Evolutionary conservation across 306 rosid species (phyloP).

Genomic region (Crataegus laevigata): DNA sequence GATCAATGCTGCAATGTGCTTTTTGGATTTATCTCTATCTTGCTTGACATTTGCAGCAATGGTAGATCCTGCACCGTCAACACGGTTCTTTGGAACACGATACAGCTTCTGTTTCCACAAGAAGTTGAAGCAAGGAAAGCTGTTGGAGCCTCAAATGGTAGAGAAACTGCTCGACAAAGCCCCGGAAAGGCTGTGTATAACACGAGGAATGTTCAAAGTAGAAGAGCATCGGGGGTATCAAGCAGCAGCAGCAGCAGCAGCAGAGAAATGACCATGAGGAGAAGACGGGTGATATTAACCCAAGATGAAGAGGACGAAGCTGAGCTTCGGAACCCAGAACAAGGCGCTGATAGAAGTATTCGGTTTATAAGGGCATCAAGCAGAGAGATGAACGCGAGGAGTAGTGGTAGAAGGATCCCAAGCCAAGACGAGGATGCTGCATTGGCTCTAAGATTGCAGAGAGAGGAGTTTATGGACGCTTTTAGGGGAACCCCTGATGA

Average conservation of each 20-base stretch:
- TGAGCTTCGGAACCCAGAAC: conserved; percentile 7
- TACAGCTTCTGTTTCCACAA: conserved; percentile 82
- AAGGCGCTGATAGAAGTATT: background rate
- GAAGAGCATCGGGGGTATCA: conserved; percentile 9
- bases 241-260: conserved; percentile 21
- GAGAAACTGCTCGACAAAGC: conserved; percentile 26
- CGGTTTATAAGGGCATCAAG: background rate
- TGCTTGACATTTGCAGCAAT: conserved; percentile 44
- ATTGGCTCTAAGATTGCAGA: conserved; percentile 71
- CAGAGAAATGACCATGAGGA: conserved; percentile 31
- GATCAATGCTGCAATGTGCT: background rate
- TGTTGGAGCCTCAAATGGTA: conserved; percentile 27
- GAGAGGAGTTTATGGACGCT: conserved; percentile 77
- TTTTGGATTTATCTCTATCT: background rate
- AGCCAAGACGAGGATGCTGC: conserved; percentile 84
- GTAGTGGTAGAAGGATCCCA: conserved; percentile 36
- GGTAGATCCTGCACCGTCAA: conserved; percentile 84
- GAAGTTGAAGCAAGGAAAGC: conserved; percentile 80
- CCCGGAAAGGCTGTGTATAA: conserved; percentile 42
- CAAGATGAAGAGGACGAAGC: conserved; percentile 22
- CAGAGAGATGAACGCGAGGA: conserved; percentile 2
- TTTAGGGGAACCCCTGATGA: conserved; percentile 38
- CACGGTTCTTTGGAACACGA: conserved; percentile 97
- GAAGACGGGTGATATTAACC: conserved; percentile 20
- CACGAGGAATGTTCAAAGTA: conserved; percentile 27